A percentile compares a stretch with the other conserved stretches of the same genome.
Evolutionary conservation across 371 early-diverging fungal genomes (phyloP).

Genomic region (Phascolomyces articulosus): DNA sequence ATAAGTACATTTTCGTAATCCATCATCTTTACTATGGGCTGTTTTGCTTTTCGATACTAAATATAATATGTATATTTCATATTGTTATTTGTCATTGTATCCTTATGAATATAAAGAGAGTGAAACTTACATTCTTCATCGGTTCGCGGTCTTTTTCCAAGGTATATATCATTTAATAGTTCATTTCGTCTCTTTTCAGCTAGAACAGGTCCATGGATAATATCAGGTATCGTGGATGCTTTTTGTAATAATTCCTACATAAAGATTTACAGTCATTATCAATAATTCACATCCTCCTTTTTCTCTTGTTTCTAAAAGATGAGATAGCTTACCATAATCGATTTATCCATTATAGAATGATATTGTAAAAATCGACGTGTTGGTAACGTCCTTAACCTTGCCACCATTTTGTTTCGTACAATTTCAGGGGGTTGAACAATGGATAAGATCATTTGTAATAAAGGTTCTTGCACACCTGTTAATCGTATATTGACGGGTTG

Average conservation of each 20-base stretch:
- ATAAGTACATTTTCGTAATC: slow-evolving; percentile 39
- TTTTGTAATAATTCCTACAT: slow-evolving; percentile 27
- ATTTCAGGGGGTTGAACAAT: slow-evolving; percentile 16
- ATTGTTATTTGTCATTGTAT: not conserved
- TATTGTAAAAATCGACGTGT: slow-evolving; percentile 22
- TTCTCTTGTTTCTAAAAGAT: too few relatives aligned
- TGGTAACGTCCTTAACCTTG: slow-evolving; percentile 30
- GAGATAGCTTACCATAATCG: not conserved
- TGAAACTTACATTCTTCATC: slow-evolving; percentile 37
- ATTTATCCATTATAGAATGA: slow-evolving; percentile 19
- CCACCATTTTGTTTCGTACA: slow-evolving; percentile 27
- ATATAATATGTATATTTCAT: not conserved
- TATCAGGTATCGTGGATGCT: slow-evolving; percentile 37
- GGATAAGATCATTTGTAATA: slow-evolving; percentile 20
- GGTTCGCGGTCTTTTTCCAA: slow-evolving; percentile 39
- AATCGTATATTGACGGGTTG: slow-evolving; percentile 35
- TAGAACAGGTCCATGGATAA: slow-evolving; percentile 34
- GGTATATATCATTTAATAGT: slow-evolving; percentile 34
- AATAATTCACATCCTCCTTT: too few relatives aligned
- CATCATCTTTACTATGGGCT: slow-evolving; percentile 33
- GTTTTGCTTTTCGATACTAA: slow-evolving; percentile 23
- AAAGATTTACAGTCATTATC: too few relatives aligned
- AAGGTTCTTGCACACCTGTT: slow-evolving; percentile 8
- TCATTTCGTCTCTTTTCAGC: slow-evolving; percentile 55
- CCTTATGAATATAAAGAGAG: not conserved